phyloP scores from a whole-genome alignment of 169 alveolate genomes.

The Cryptosporidium felis region DNA sequence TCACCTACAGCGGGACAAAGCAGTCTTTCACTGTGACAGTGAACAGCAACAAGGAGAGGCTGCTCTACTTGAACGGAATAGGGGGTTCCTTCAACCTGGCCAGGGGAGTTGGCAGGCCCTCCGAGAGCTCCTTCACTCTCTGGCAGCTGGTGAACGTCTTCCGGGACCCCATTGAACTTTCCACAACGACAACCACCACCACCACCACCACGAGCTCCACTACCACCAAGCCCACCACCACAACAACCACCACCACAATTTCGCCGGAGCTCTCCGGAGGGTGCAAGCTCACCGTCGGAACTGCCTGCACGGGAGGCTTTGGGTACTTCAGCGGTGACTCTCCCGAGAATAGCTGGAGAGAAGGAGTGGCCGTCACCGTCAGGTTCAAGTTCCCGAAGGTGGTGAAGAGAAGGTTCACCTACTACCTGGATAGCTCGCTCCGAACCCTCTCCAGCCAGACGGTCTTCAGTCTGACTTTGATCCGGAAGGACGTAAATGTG shows the following conservation, averaged over 20 bases:
- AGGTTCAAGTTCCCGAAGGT: constrained; percentile 14
- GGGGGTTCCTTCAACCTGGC: background rate
- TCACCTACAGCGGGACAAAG: background rate
- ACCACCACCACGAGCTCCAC: constrained; percentile 37
- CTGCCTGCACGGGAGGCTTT: constrained; percentile 63
- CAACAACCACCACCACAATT: background rate
- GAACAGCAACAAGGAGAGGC: background rate
- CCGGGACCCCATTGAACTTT: background rate
- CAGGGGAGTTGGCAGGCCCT: background rate
- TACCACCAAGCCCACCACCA: background rate
- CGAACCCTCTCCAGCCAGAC: constrained; percentile 9
- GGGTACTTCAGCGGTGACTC: constrained; percentile 16
- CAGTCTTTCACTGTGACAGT: background rate
- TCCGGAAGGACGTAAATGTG: background rate
- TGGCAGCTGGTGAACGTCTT: constrained; percentile 33
- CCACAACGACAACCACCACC: constrained; percentile 52
- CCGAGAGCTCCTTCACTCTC: background rate
- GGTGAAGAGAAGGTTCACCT: constrained; percentile 22
- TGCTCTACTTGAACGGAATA: background rate
- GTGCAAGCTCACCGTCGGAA: background rate
- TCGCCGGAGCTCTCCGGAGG: constrained; percentile 7
- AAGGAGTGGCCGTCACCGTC: constrained; percentile 31
- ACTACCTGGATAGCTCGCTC: constrained; percentile 36
- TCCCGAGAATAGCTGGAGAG: constrained; percentile 14
- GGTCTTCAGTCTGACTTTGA: constrained; percentile 15